Conservation (phyloP, 257 asterid species). For the Nicotiana undulata region DNA sequence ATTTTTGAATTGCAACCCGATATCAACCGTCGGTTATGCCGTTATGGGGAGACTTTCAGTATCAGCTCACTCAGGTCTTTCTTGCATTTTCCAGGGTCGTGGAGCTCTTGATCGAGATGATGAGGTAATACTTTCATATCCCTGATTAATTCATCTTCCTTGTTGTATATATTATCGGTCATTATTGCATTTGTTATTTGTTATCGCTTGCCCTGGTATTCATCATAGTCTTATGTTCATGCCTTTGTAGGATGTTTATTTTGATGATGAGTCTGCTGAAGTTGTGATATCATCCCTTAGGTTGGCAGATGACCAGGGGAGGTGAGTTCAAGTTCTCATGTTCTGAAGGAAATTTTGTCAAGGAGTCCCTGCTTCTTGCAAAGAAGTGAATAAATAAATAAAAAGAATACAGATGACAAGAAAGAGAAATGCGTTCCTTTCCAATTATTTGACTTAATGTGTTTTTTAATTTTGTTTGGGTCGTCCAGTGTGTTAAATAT, state of each 20-base stretch:
- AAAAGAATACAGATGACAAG: not conserved
- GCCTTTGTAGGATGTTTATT: conserved; percentile 69
- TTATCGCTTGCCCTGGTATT: conserved; percentile 11
- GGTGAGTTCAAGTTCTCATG: conserved; percentile 44
- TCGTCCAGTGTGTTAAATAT: not conserved
- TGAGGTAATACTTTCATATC: conserved; percentile 48
- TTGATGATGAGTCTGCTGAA: conserved; percentile 94
- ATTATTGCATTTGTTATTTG: not conserved
- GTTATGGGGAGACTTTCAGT: not conserved
- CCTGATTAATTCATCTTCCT: not conserved
- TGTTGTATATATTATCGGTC: not conserved
- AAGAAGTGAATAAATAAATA: not conserved
- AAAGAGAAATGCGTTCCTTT: not conserved
- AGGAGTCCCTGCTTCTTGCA: not conserved
- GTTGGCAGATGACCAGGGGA: conserved; percentile 93
- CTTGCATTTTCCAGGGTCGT: conserved; percentile 56
- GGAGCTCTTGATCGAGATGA: conserved; percentile 79
- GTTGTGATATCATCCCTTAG: conserved; percentile 92
- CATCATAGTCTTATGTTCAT: conserved; percentile 1
- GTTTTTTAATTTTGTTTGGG: not conserved
- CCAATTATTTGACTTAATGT: not conserved
- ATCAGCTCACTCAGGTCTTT: conserved; percentile 3
- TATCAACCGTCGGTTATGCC: not conserved
- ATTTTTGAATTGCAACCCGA: not conserved
- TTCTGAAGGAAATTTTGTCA: not conserved